These are phyloP conservation scores for Garcia nutans DNA, from an alignment of 345 rosid genomes.

Conservation along the genomic window DNA sequence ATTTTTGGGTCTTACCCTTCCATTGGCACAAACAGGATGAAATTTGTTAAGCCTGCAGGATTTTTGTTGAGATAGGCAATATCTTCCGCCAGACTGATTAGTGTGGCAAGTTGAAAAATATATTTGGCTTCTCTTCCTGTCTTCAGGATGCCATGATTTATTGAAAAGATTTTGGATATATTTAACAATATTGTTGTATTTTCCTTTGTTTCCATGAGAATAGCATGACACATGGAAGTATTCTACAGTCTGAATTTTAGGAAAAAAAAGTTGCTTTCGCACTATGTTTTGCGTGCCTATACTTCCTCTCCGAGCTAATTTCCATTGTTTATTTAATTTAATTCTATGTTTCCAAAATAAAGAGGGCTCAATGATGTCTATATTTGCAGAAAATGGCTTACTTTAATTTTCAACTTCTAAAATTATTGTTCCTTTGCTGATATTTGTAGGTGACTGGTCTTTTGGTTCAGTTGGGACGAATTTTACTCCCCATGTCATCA, in stretches of 20 bases:
- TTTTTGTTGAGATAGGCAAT: slow-evolving; percentile 10
- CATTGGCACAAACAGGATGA: slow-evolving; percentile 8
- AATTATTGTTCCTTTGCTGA: slow-evolving; percentile 20
- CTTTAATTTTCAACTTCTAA: slow-evolving; percentile 12
- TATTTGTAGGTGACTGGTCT: slow-evolving; percentile 49
- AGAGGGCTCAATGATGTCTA: background rate
- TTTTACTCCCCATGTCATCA: slow-evolving; percentile 78
- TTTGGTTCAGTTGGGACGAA: slow-evolving; percentile 57
- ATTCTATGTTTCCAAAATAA: background rate
- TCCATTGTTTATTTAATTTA: background rate
- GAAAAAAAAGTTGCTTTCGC: too few relatives aligned
- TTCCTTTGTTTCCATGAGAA: background rate
- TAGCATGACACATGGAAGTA: background rate
- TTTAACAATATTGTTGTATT: background rate
- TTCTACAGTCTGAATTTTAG: background rate
- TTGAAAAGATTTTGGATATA: background rate
- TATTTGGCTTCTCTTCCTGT: background rate
- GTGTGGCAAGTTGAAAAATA: background rate
- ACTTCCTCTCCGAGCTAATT: too few relatives aligned
- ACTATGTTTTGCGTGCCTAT: too few relatives aligned
- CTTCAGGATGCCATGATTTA: background rate
- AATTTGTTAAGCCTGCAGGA: slow-evolving; percentile 8
- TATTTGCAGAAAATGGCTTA: background rate
- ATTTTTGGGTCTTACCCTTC: slow-evolving; percentile 13
- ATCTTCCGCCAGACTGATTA: background rate